A percentile compares a stretch with the other conserved stretches of the same genome.
These are phyloP conservation scores for Eimeria praecox DNA, from an alignment of 169 alveolate genomes.

Conservation along the genomic window DNA sequence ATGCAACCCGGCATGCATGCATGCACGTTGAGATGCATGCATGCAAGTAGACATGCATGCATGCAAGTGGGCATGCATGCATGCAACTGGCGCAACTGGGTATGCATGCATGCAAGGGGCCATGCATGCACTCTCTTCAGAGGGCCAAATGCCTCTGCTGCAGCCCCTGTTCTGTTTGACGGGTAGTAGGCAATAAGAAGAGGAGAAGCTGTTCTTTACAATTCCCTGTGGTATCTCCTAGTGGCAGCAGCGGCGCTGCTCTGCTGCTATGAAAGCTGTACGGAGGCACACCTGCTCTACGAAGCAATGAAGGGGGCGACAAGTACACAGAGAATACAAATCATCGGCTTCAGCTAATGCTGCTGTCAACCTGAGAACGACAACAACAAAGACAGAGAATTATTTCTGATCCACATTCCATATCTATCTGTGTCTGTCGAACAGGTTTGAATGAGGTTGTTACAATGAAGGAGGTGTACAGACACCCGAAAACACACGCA, in stretches of 20 bases:
- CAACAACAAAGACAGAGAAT: not conserved
- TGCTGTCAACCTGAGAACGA: not conserved
- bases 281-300: slow-evolving; percentile 3
- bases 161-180: not conserved
- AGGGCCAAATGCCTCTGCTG: not conserved
- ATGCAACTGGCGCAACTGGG: no score
- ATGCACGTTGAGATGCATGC: no score
- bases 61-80: not conserved
- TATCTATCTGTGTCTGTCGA: no score
- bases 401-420: no score
- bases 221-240: no score
- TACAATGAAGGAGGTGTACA: not conserved
- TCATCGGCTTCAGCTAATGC: not conserved
- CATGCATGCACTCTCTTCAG: no score
- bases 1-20: no score
- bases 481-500: not conserved
- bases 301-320: not conserved
- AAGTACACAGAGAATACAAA: not conserved
- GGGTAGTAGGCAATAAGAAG: not conserved
- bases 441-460: no score
- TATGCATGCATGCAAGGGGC: not conserved
- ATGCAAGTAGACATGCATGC: not conserved
- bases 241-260: not conserved
- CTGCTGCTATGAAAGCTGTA: not conserved
- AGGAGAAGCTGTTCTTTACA: not conserved